phyloP scores from a whole-genome alignment of 1,139 yeast species.

The Kodamaea anthophila region DNA sequence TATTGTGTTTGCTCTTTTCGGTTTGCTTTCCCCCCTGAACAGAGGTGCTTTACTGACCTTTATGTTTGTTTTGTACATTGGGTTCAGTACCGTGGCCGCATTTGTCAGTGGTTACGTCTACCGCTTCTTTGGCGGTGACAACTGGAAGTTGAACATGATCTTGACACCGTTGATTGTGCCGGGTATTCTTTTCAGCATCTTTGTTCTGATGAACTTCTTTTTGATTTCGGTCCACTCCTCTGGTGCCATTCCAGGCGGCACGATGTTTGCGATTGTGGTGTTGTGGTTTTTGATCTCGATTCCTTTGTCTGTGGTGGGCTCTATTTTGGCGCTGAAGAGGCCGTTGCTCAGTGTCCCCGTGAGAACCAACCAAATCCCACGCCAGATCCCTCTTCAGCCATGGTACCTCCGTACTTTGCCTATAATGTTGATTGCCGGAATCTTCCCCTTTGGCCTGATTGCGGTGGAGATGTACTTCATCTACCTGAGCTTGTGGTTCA shows the following conservation, averaged over 20 bases:
- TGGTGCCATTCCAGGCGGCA: constrained; percentile 92
- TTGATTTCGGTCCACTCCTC: constrained; percentile 75
- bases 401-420: constrained; percentile 70
- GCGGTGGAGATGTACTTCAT: constrained; percentile 91
- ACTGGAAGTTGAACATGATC: constrained; percentile 81
- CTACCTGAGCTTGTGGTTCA: constrained; percentile 89
- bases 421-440: constrained; percentile 71
- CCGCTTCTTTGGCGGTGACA: constrained; percentile 86
- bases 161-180: constrained; percentile 85
- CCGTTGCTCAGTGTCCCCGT: constrained; percentile 64
- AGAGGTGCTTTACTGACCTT: constrained; percentile 91
- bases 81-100: constrained; percentile 77
- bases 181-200: constrained; percentile 57
- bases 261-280: constrained; percentile 71
- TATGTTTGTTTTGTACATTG: constrained; percentile 75
- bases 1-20: constrained; percentile 77
- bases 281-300: constrained; percentile 85
- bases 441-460: constrained; percentile 92
- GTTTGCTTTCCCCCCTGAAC: constrained; percentile 87
- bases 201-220: constrained; percentile 74
- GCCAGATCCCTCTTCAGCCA: constrained; percentile 92
- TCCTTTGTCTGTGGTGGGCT: constrained; percentile 79
- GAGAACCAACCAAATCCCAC: constrained; percentile 86
- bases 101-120: constrained; percentile 81
- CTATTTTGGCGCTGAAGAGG: constrained; percentile 67